These are phyloP conservation scores for Lathyrus oleraceus DNA, from an alignment of 306 rosid genomes.

Conservation along the genomic window DNA sequence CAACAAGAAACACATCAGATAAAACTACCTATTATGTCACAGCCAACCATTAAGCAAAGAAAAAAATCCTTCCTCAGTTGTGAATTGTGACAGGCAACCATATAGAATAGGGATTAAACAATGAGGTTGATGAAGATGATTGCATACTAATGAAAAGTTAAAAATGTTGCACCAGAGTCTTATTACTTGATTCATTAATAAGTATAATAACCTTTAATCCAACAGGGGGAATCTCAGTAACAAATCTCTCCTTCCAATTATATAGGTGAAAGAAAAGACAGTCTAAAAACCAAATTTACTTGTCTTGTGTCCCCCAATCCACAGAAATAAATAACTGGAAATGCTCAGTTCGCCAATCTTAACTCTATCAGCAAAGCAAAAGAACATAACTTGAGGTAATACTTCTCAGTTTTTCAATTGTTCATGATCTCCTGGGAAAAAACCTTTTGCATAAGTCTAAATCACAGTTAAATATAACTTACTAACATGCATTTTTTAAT, in stretches of 20 bases:
- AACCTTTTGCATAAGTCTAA: not conserved
- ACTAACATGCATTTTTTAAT: not conserved
- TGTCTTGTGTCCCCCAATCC: not conserved
- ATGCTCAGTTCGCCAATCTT: not conserved
- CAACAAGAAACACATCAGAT: constrained; percentile 17
- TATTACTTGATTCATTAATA: constrained; percentile 18
- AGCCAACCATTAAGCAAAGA: constrained; percentile 9
- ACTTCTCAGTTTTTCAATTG: not conserved
- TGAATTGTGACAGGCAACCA: constrained; percentile 16
- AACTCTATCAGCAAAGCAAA: not conserved
- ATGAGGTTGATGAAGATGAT: not conserved
- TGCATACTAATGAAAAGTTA: constrained; percentile 9
- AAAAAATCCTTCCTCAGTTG: constrained; percentile 17
- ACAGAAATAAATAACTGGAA: not conserved
- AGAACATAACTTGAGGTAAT: not conserved
- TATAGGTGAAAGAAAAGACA: not conserved
- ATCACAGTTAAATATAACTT: not conserved
- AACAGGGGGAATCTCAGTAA: constrained; percentile 12
- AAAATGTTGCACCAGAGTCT: constrained; percentile 24
- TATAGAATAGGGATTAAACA: constrained; percentile 7
- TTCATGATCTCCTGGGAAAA: constrained; percentile 15
- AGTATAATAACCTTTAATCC: not conserved
- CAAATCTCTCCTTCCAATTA: not conserved
- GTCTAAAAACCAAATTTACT: not conserved
- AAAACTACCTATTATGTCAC: not conserved